A percentile compares a stretch with the other conserved stretches of the same genome.
These are phyloP conservation scores for Elongisporangium undulatum DNA, from an alignment of 352 stramenopile species.

Conservation along the genomic window DNA sequence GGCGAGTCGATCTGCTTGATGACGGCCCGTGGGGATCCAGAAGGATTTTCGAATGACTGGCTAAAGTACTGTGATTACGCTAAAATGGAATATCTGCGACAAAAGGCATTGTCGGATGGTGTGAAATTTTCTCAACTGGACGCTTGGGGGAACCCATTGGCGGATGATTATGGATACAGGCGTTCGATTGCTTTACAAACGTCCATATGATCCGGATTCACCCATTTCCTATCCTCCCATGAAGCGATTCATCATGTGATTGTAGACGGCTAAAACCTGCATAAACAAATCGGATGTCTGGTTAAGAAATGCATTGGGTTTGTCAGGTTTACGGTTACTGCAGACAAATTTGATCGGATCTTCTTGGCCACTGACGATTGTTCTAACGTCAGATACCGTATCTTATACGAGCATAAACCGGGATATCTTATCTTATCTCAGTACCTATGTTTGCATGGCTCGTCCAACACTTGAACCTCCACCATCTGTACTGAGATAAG, in stretches of 20 bases:
- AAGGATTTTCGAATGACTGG: not conserved
- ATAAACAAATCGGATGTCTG: not conserved
- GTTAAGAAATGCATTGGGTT: not conserved
- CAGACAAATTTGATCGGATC: not conserved
- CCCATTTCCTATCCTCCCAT: not conserved
- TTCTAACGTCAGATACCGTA: not conserved
- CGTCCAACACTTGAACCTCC: not conserved
- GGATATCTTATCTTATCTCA: not conserved
- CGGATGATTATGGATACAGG: not conserved
- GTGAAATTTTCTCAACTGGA: not conserved
- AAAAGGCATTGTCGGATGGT: not conserved
- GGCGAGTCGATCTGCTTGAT: not conserved
- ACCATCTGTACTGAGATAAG: not conserved
- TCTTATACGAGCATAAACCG: not conserved
- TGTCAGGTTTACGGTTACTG: not conserved
- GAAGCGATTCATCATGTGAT: not conserved
- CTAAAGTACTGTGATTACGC: not conserved
- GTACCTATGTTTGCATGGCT: not conserved
- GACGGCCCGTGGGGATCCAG: not conserved
- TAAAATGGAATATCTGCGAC: not conserved
- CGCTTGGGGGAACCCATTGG: not conserved
- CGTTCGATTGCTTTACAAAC: not conserved
- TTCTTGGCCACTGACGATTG: not conserved
- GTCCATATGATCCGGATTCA: not conserved
- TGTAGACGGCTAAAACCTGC: not conserved